Conservation (phyloP, 2,329 filamentous ascomycete species). For the Neopestalotiopsis sp. region DNA sequence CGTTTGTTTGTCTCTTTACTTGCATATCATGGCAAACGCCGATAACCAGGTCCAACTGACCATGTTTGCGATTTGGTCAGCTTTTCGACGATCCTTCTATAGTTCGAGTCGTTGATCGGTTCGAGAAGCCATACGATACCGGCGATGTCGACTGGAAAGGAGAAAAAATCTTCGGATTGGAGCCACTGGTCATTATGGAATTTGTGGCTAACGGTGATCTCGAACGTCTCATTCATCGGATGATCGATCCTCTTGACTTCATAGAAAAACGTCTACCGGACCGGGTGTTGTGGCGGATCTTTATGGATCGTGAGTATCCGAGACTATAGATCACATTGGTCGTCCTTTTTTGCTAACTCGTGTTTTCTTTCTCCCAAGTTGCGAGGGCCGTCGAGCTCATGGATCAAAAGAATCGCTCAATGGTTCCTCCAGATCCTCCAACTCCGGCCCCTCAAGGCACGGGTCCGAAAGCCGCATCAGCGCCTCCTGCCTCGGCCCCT, state of each 20-base stretch:
- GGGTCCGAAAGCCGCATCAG: background rate
- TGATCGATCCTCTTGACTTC: background rate
- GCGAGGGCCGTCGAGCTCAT: background rate
- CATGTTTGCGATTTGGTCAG: too few species aligned
- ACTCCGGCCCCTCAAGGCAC: background rate
- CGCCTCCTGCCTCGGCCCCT: too few species aligned
- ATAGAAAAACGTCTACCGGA: background rate
- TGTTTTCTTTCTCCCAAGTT: background rate
- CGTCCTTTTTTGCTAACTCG: background rate
- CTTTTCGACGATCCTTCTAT: background rate
- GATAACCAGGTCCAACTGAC: too few species aligned
- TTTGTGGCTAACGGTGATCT: background rate
- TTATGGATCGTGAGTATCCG: background rate
- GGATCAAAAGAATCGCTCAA: background rate
- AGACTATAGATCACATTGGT: background rate
- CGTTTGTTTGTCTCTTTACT: too few species aligned
- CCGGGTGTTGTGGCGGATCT: background rate
- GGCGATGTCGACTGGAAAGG: too few species aligned
- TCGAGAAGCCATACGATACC: background rate
- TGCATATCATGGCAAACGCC: too few species aligned
- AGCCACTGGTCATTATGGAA: background rate
- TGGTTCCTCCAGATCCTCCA: background rate
- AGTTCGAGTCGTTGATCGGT: background rate
- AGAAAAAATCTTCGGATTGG: background rate
- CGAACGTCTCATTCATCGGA: background rate